These are phyloP conservation scores for Puccinia horiana DNA, from an alignment of 1,284 basidiomycete species.

Conservation along the genomic window DNA sequence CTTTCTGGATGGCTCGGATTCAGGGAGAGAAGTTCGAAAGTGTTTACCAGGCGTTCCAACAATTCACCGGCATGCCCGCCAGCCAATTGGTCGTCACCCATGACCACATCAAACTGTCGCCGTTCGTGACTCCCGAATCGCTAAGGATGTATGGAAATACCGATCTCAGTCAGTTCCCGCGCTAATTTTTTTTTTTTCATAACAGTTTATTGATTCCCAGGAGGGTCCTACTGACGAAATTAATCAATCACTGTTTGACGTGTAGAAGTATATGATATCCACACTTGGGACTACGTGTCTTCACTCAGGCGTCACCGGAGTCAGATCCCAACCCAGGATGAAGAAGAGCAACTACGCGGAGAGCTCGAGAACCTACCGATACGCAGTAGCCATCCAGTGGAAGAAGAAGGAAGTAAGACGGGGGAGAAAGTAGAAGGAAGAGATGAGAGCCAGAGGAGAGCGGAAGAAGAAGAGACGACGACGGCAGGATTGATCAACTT, in stretches of 20 bases:
- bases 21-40: slow-evolving; percentile 26
- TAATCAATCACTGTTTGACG: neutral
- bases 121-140: slow-evolving; percentile 43
- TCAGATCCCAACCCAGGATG: neutral
- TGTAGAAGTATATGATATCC: slow-evolving; percentile 42
- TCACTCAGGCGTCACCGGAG: neutral
- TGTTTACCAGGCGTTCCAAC: slow-evolving; percentile 9
- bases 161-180: slow-evolving; percentile 12
- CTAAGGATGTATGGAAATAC: slow-evolving; percentile 19
- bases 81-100: slow-evolving; percentile 26
- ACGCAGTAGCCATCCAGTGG: neutral
- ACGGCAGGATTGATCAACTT: slow-evolving; percentile 2
- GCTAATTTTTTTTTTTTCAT: neutral
- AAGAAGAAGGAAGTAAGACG: neutral
- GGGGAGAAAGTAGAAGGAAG: neutral
- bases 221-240: neutral
- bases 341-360: neutral
- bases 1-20: neutral
- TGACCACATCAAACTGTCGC: slow-evolving; percentile 40
- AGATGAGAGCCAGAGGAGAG: neutral
- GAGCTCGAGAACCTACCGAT: neutral
- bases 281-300: slow-evolving; percentile 26
- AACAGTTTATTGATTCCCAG: neutral
- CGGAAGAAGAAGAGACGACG: no score
- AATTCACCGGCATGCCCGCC: neutral